Conservation (phyloP, 1,284 basidiomycete species). For the Leccinum griseonigrum region DNA sequence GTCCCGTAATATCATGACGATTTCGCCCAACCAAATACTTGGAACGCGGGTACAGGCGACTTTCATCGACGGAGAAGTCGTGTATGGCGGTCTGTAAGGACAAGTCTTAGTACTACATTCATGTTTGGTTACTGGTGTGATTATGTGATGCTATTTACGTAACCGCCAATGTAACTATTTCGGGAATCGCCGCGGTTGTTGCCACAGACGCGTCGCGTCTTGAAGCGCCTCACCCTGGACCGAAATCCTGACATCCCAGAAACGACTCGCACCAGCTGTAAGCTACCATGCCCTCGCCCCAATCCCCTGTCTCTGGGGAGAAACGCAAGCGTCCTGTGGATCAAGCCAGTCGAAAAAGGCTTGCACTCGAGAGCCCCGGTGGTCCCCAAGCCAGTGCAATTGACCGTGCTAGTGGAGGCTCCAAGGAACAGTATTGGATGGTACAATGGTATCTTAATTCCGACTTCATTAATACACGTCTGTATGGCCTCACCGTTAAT, state of each 20-base stretch:
- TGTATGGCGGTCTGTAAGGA: constrained; percentile 48
- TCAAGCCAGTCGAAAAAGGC: constrained; percentile 34
- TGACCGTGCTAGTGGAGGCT: constrained; percentile 7
- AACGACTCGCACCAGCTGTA: constrained; percentile 2
- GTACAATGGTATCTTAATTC: constrained; percentile 56
- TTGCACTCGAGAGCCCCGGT: constrained; percentile 27
- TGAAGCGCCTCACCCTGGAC: no score
- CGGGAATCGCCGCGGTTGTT: constrained; percentile 18
- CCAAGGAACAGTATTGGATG: constrained; percentile 55
- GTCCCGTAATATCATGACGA: constrained; percentile 77
- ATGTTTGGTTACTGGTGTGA: neutral
- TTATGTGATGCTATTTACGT: neutral
- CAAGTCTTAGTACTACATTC: neutral
- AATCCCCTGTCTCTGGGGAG: constrained; percentile 22
- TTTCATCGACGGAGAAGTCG: constrained; percentile 72
- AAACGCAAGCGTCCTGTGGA: constrained; percentile 32
- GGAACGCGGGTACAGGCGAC: constrained; percentile 73
- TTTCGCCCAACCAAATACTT: constrained; percentile 61
- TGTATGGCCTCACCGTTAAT: constrained; percentile 7
- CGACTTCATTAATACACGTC: neutral
- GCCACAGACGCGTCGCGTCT: constrained; percentile 27
- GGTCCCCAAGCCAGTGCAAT: constrained; percentile 9
- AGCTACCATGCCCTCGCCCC: constrained; percentile 16
- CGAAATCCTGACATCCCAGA: neutral
- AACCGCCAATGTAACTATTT: neutral